These are phyloP conservation scores for Arthrobotrys megalospora DNA, from an alignment of 2,329 filamentous ascomycete species.

Conservation along the genomic window DNA sequence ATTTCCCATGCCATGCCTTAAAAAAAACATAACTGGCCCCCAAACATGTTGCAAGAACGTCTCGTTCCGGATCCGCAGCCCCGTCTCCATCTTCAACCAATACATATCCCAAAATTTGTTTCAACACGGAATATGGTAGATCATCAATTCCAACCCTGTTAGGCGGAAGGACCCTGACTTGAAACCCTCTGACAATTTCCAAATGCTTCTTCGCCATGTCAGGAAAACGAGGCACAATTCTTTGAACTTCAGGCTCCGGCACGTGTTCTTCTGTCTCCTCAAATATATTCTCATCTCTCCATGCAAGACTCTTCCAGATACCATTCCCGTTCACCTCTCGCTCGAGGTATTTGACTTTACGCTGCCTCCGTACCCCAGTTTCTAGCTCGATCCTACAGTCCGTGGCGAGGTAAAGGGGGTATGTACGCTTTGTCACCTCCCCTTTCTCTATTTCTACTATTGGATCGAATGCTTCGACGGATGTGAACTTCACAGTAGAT, in stretches of 20 bases:
- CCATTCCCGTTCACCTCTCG: not conserved
- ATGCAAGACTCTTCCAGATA: not conserved
- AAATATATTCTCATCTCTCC: not conserved
- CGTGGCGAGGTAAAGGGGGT: conserved; percentile 21
- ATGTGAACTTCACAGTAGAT: conserved; percentile 27
- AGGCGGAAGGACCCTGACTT: not conserved
- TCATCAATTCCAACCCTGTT: conserved; percentile 13
- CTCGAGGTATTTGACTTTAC: not conserved
- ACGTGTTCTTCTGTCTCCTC: not conserved
- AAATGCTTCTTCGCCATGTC: conserved; percentile 3
- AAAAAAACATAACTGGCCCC: conserved; percentile 8
- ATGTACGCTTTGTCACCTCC: not conserved
- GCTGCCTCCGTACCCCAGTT: not conserved
- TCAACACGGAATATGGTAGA: conserved; percentile 28
- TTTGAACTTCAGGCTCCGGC: not conserved
- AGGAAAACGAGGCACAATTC: not conserved
- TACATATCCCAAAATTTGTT: conserved; percentile 13
- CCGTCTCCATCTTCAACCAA: conserved; percentile 5
- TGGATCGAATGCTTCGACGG: conserved; percentile 20
- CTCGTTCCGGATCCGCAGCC: not conserved
- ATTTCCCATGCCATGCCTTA: conserved; percentile 32
- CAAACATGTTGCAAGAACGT: not conserved
- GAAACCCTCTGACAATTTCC: not conserved
- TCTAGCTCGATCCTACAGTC: conserved; percentile 3
- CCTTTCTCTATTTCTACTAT: not conserved